Evolutionary conservation across 164 flowering plant species (phyloP).

Genomic region (Magnolia sinica): DNA sequence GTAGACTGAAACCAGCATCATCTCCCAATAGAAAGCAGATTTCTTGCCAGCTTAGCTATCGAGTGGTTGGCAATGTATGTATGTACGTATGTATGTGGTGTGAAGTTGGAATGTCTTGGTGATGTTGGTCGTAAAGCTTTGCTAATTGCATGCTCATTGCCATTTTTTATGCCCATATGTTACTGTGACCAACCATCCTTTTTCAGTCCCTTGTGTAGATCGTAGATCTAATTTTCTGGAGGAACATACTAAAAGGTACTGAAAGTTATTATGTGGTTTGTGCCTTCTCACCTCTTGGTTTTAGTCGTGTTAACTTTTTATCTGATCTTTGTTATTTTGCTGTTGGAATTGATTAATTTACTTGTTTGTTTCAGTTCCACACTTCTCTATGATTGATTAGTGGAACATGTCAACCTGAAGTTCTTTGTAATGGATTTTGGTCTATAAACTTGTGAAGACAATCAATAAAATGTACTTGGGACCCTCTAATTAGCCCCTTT

Average conservation of each 20-base stretch:
- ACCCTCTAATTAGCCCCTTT: neutral
- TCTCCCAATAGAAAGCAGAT: neutral
- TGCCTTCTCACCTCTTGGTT: neutral
- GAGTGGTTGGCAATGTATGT: neutral
- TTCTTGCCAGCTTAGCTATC: neutral
- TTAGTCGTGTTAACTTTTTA: neutral
- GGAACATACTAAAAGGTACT: neutral
- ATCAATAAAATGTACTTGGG: neutral
- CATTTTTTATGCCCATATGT: too few relatives aligned
- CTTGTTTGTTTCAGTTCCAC: neutral
- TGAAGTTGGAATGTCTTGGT: neutral
- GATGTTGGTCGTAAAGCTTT: neutral
- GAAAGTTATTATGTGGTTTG: neutral
- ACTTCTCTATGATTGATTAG: neutral
- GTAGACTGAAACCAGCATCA: neutral
- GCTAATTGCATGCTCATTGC: neutral
- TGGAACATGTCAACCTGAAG: neutral
- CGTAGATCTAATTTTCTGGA: too few relatives aligned
- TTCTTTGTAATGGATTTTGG: neutral
- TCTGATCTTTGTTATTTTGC: neutral
- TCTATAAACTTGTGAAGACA: neutral
- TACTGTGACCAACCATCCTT: too few relatives aligned
- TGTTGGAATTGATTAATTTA: neutral
- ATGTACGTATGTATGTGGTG: neutral
- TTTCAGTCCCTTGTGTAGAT: neutral